Base-by-base conservation (phyloP, 23 red algal species). In the Gracilaria domingensis region DNA sequence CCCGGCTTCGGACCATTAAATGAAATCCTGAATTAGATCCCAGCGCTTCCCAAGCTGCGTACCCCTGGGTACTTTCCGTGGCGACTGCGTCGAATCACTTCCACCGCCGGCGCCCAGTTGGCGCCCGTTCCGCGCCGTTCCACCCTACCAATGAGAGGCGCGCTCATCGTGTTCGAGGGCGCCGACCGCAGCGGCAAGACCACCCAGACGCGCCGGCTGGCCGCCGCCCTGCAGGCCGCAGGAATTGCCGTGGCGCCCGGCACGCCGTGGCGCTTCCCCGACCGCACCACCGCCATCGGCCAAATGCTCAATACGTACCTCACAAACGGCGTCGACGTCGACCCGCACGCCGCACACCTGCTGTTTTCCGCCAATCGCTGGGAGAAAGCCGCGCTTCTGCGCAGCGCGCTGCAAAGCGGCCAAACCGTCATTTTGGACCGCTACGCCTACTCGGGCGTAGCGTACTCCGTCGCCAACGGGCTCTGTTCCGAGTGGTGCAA, bases 321-420 rank as follows among this genome's bases (percentile, higher is more conserved):
- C 50, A 78, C 69, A 17, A 39, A 72, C 18, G 42, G 21, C 29
- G 38, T 79, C 36, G 54, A 84, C 37, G 35, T 98, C 57, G 75
- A 88, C 47, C 37, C 83, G 4, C 90, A 79, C 62, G 89, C 81
- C 21, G 54, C 82, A 34, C 96, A 98, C 81, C 54, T 98, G 79
- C 54, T 98, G 20, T 98, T 98, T 34, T 89, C 89, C n/a, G 93
- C 96, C 34, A 98, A 98, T 65, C 92, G 96, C 21, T 98, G 96
- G 96, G 93, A 98, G 80, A 81, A 78, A 35, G 87, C 73, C 21
- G 81, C 65, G 64, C 77, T 47, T 20, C 83, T 98, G 12, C 56
- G 49, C 29, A 28, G 59, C 3, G 57, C 82, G 0, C 47, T 98
- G 26, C 25, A 48, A 0, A 21, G 53, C 45, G 96, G 96, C 34